phyloP scores from a whole-genome alignment of 2,329 filamentous ascomycete genomes.

The Alternaria tenuissima region DNA sequence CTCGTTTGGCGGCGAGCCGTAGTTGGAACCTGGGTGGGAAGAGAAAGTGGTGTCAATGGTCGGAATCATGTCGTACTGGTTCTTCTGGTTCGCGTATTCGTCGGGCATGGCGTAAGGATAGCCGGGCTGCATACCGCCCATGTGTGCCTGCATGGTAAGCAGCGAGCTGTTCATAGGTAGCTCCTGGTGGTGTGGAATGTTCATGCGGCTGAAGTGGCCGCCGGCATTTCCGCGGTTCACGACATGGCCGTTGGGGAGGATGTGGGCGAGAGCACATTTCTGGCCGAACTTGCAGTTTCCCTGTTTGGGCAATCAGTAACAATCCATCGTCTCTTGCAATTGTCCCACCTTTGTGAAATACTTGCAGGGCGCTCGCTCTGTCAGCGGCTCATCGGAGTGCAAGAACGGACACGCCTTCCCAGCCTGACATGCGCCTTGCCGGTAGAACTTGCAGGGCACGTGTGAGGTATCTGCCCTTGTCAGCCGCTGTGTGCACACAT shows the following conservation, averaged over 20 bases:
- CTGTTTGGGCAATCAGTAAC: slow-evolving; percentile 56
- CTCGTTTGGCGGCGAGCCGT: slow-evolving; percentile 84
- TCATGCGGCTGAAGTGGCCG: slow-evolving; percentile 72
- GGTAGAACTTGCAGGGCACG: slow-evolving; percentile 99
- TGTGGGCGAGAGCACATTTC: slow-evolving; percentile 96
- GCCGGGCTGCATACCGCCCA: slow-evolving; percentile 53
- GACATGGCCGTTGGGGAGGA: slow-evolving; percentile 89
- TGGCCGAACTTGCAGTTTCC: slow-evolving; percentile 99
- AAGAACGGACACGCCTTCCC: slow-evolving; percentile 96
- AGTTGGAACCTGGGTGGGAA: slow-evolving; percentile 68
- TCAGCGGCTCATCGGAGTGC: slow-evolving; percentile 84
- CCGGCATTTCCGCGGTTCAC: slow-evolving; percentile 73
- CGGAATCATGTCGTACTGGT: slow-evolving; percentile 60
- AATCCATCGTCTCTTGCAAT: neutral
- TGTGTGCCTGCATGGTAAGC: slow-evolving; percentile 64
- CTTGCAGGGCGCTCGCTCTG: slow-evolving; percentile 91
- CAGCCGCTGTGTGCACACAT: slow-evolving; percentile 15
- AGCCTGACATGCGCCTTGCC: slow-evolving; percentile 94
- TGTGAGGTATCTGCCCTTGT: slow-evolving; percentile 81
- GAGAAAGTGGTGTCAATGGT: slow-evolving; percentile 67
- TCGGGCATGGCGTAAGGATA: slow-evolving; percentile 53
- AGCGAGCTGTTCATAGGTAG: slow-evolving; percentile 79
- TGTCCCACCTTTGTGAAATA: slow-evolving; percentile 93
- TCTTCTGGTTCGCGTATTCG: slow-evolving; percentile 46
- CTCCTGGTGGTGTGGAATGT: slow-evolving; percentile 70